These are phyloP conservation scores for Lachnum nothofagi DNA, from an alignment of 2,329 filamentous ascomycete genomes.

Conservation along the genomic window DNA sequence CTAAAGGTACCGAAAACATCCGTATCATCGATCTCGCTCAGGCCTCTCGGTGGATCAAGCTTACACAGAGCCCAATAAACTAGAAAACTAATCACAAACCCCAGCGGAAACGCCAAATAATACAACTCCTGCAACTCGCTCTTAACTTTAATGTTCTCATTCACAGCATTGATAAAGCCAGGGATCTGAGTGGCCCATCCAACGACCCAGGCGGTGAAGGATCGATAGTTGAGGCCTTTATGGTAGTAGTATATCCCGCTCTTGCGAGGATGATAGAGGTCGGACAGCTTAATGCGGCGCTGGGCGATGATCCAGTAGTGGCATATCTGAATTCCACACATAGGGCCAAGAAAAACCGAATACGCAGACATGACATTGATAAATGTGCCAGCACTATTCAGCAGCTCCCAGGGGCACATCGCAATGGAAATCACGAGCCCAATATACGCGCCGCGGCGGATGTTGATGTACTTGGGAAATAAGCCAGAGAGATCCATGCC, in stretches of 20 bases:
- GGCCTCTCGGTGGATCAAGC: conserved; percentile 30
- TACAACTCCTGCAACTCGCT: conserved; percentile 36
- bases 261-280: conserved; percentile 38
- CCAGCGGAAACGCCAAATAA: conserved; percentile 39
- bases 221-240: conserved; percentile 41
- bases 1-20: conserved; percentile 35
- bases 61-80: conserved; percentile 32
- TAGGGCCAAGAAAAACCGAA: conserved; percentile 43
- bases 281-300: conserved; percentile 37
- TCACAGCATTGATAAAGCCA: conserved; percentile 28
- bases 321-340: conserved; percentile 49
- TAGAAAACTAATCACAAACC: conserved; percentile 37
- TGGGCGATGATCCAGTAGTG: conserved; percentile 51
- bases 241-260: conserved; percentile 40
- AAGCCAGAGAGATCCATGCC: conserved; percentile 53
- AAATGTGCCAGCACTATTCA: conserved; percentile 41
- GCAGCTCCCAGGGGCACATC: conserved; percentile 48
- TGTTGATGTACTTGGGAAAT: conserved; percentile 50
- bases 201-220: conserved; percentile 36
- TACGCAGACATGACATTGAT: conserved; percentile 43
- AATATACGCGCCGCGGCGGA: conserved; percentile 48
- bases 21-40: conserved; percentile 31
- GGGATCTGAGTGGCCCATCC: conserved; percentile 31
- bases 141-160: conserved; percentile 22
- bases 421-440: conserved; percentile 41